A percentile compares a stretch with the other conserved stretches of the same genome.
phyloP scores from a whole-genome alignment of 345 rosid species.

The Murraya paniculata region DNA sequence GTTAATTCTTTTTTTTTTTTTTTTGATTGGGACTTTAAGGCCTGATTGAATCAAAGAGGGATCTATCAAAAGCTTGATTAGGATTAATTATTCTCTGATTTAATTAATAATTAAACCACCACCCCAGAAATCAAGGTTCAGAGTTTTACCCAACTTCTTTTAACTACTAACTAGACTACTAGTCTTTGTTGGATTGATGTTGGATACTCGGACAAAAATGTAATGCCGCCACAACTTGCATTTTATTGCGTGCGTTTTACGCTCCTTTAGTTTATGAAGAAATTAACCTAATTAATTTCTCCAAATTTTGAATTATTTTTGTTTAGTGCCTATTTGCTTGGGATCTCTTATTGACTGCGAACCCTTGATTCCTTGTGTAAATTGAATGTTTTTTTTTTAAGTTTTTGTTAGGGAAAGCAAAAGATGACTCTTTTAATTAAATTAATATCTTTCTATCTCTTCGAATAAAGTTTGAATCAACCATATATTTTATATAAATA shows the following conservation, averaged over 20 bases:
- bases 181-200: constrained; percentile 31
- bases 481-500: no score
- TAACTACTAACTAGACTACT: constrained; percentile 28
- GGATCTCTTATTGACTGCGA: neutral
- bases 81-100: constrained; percentile 13
- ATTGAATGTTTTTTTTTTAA: neutral
- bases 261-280: neutral
- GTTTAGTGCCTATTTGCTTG: neutral
- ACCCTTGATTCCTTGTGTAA: neutral
- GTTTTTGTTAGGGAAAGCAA: no score
- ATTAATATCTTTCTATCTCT: no score
- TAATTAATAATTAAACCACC: constrained; percentile 22
- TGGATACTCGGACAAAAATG: neutral
- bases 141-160: constrained; percentile 24
- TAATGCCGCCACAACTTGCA: neutral
- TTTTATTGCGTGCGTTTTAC: neutral
- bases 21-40: no score
- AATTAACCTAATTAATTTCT: no score
- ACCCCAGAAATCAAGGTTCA: constrained; percentile 55
- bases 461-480: no score
- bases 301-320: neutral
- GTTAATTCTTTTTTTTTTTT: neutral
- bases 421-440: no score
- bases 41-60: constrained; percentile 16
- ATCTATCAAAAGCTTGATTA: constrained; percentile 19